Percentiles rank a stretch among this genome's conserved stretches.
phyloP scores from a whole-genome alignment of 1,284 basidiomycete genomes.

The Tilletia caries region DNA sequence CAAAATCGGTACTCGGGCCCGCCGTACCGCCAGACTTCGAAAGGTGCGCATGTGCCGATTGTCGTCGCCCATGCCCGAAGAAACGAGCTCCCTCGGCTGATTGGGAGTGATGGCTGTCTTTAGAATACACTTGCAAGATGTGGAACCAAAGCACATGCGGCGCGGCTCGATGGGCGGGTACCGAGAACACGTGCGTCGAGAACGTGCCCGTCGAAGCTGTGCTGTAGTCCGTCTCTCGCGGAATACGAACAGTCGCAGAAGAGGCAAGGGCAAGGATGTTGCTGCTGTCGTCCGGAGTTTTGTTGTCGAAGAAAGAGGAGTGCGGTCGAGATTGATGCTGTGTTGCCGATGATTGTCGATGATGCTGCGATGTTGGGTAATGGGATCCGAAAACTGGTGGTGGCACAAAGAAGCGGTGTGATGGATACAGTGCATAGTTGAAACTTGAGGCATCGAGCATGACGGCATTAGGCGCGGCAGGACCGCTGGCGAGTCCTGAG shows the following conservation, averaged over 20 bases:
- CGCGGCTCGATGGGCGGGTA: not conserved
- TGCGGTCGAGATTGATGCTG: not conserved
- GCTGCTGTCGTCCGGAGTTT: not conserved
- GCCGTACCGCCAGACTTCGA: not conserved
- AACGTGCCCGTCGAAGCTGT: conserved; percentile 10
- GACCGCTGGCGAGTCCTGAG: not conserved
- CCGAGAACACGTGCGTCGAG: conserved; percentile 6
- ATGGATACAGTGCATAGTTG: conserved; percentile 14
- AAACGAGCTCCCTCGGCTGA: not conserved
- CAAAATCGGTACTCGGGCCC: too few relatives aligned
- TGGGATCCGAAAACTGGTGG: not conserved
- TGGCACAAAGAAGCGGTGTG: not conserved
- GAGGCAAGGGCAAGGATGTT: not conserved
- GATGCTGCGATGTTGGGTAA: not conserved
- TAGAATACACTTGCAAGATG: conserved; percentile 16
- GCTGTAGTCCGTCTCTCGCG: conserved; percentile 2
- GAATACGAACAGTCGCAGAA: conserved; percentile 3
- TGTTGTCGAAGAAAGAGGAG: not conserved
- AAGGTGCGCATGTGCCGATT: not conserved
- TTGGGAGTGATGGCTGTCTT: not conserved
- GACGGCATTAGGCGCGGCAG: not conserved
- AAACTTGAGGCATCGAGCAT: conserved; percentile 13
- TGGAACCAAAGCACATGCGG: conserved; percentile 17
- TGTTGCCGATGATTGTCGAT: not conserved
- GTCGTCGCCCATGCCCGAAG: not conserved